phyloP scores from a whole-genome alignment of 208 protist genomes.

The Trypanosoma scelopori region DNA sequence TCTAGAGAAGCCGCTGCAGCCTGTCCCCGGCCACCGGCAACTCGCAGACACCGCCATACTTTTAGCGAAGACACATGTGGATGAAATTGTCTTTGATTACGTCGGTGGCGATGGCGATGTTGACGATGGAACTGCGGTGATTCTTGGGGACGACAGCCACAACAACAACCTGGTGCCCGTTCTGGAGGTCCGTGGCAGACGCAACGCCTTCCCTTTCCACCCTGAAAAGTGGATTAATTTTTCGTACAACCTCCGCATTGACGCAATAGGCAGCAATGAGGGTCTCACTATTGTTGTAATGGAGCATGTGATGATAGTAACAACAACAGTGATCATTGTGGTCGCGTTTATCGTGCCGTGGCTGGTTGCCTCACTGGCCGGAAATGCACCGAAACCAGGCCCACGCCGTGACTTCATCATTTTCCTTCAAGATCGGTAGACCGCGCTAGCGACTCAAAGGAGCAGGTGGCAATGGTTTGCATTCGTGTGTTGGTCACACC shows the following conservation, averaged over 20 bases:
- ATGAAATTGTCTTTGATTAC: constrained; percentile 23
- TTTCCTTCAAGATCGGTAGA: constrained; percentile 3
- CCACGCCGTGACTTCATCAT: constrained; percentile 22
- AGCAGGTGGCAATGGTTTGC: neutral
- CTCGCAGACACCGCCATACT: constrained; percentile 15
- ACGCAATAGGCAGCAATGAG: neutral
- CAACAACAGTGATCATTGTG: neutral
- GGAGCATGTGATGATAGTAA: neutral
- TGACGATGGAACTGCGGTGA: neutral
- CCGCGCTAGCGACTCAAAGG: neutral
- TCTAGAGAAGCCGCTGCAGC: neutral
- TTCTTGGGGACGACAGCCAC: neutral
- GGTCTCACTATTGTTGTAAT: neutral
- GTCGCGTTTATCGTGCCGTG: neutral
- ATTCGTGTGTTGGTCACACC: neutral
- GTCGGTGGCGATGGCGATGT: constrained; percentile 20
- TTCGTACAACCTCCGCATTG: constrained; percentile 23
- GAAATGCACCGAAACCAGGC: constrained; percentile 4
- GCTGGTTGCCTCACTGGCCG: constrained; percentile 1
- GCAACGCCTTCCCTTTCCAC: constrained; percentile 13
- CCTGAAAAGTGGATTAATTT: constrained; percentile 18
- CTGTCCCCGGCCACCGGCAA: constrained; percentile 4
- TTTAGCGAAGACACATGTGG: constrained; percentile 2
- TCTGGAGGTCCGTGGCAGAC: constrained; percentile 17
- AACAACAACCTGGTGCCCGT: constrained; percentile 7